phyloP scores from a whole-genome alignment of 2,329 filamentous ascomycete species.

The Trichoderma harzianum region DNA sequence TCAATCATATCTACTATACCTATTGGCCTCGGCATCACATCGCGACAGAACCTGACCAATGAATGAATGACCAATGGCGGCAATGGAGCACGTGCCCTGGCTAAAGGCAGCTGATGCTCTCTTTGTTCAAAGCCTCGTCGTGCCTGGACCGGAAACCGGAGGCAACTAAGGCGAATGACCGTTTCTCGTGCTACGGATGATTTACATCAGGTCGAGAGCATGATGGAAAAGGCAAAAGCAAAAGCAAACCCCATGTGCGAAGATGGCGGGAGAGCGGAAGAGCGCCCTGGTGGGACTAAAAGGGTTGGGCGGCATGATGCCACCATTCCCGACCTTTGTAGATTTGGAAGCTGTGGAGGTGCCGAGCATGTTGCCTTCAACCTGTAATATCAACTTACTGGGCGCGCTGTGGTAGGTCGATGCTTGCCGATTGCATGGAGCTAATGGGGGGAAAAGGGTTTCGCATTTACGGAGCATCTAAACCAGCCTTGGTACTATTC shows the following conservation, averaged over 20 bases:
- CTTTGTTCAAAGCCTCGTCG: background rate
- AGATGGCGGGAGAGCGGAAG: background rate
- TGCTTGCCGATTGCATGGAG: background rate
- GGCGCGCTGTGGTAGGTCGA: no score
- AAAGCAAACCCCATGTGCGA: no score
- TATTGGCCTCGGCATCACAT: background rate
- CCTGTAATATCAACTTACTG: background rate
- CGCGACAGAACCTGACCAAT: background rate
- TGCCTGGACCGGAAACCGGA: background rate
- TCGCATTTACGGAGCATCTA: background rate
- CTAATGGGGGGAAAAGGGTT: background rate
- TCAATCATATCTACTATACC: background rate
- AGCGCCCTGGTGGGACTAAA: background rate
- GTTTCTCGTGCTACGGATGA: background rate
- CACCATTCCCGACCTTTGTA: background rate
- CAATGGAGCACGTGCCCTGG: conserved; percentile 11
- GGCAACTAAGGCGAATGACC: background rate
- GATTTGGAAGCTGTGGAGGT: background rate
- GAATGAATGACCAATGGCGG: conserved; percentile 6
- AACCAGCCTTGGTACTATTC: background rate
- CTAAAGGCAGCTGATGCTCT: background rate
- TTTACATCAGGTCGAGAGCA: background rate
- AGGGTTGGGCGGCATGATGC: background rate
- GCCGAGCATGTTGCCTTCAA: background rate
- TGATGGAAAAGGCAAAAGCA: background rate